Percentiles rank a stretch among this genome's conserved stretches.
These are phyloP conservation scores for Russula sp. DNA, from an alignment of 768 basidiomycete genomes.

Conservation along the genomic window DNA sequence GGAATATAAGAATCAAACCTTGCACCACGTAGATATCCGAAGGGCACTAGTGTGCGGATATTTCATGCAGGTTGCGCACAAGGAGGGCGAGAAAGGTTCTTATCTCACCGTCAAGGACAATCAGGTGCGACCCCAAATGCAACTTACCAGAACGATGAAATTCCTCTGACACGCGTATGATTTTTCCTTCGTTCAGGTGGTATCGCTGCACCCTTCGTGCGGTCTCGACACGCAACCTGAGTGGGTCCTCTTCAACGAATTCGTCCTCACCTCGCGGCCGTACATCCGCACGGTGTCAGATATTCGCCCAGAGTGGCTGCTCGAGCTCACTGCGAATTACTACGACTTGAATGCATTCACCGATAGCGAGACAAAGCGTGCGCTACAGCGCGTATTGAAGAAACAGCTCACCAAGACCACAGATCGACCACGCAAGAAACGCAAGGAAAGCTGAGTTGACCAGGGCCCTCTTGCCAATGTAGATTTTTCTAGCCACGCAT, in stretches of 20 bases:
- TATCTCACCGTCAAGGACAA: slow-evolving; percentile 95
- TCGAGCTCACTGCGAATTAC: slow-evolving; percentile 57
- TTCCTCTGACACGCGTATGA: not conserved
- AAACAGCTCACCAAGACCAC: slow-evolving; percentile 3
- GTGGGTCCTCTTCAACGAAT: slow-evolving; percentile 93
- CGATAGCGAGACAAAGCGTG: slow-evolving; percentile 64
- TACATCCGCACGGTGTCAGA: slow-evolving; percentile 93
- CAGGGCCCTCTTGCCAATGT: not conserved
- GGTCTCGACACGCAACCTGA: slow-evolving; percentile 83
- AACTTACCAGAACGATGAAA: not conserved
- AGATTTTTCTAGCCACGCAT: not conserved
- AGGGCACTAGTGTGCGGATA: slow-evolving; percentile 85
- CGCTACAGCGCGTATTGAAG: slow-evolving; percentile 23
- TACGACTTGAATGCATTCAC: slow-evolving; percentile 62
- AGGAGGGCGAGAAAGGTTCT: slow-evolving; percentile 81
- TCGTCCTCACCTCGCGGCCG: slow-evolving; percentile 80
- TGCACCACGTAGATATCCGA: slow-evolving; percentile 63
- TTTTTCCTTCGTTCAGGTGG: slow-evolving; percentile 39
- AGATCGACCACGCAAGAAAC: not conserved
- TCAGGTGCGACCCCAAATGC: slow-evolving; percentile 45
- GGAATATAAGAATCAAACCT: slow-evolving; percentile 44
- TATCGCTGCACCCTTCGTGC: slow-evolving; percentile 77
- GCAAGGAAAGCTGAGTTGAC: not conserved
- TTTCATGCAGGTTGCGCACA: slow-evolving; percentile 98
- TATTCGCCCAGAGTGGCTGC: slow-evolving; percentile 75